These are phyloP conservation scores for Magnolia kwangsiensis DNA, from an alignment of 164 flowering plant genomes.

Conservation along the genomic window DNA sequence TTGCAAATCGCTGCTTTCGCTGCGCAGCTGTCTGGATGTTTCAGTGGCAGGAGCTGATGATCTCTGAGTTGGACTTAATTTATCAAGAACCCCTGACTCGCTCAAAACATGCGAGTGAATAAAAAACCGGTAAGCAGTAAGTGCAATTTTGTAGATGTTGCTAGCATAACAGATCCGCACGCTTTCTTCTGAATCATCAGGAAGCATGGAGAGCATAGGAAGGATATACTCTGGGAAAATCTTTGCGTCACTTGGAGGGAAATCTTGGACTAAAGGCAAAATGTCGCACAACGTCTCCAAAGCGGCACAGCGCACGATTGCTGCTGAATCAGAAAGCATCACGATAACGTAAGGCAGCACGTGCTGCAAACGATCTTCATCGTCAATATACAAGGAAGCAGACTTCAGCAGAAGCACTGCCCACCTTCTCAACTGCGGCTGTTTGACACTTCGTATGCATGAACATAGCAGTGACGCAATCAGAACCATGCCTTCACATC, in stretches of 20 bases:
- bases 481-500: constrained; percentile 94
- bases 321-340: constrained; percentile 90
- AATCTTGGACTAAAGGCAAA: constrained; percentile 83
- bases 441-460: constrained; percentile 86
- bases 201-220: constrained; percentile 98
- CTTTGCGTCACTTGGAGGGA: constrained; percentile 99
- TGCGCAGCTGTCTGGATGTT: constrained; percentile 37
- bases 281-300: constrained; percentile 85
- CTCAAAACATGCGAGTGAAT: constrained; percentile 70
- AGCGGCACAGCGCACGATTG: constrained; percentile 96
- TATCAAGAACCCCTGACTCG: constrained; percentile 80
- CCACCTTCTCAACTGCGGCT: constrained; percentile 82
- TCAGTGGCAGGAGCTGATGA: constrained; percentile 34
- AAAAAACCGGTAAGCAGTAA: constrained; percentile 86
- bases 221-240: constrained; percentile 96
- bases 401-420: constrained; percentile 73
- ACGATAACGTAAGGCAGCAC: constrained; percentile 90
- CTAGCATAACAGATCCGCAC: constrained; percentile 92
- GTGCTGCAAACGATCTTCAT: constrained; percentile 92
- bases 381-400: constrained; percentile 77
- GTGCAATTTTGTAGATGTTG: constrained; percentile 81
- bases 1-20: constrained; percentile 49
- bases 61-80: constrained; percentile 40
- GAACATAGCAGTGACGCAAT: constrained; percentile 93
- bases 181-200: constrained; percentile 99